A percentile compares a stretch with the other conserved stretches of the same genome.
These are phyloP conservation scores for Lactarius pseudohatsudake DNA, from an alignment of 768 basidiomycete genomes.

Conservation along the genomic window DNA sequence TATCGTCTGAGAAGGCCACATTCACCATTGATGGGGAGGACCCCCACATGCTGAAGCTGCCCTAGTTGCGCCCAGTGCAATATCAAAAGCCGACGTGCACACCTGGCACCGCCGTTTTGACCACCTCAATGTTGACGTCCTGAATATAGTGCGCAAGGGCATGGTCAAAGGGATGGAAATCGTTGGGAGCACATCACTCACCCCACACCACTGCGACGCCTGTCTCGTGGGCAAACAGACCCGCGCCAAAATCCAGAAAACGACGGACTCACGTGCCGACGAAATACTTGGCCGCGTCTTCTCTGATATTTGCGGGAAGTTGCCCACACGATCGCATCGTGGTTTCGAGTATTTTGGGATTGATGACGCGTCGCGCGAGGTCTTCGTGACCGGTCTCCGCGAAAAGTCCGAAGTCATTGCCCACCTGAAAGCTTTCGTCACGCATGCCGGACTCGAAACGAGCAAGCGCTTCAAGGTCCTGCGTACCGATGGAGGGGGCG, in stretches of 20 bases:
- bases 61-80: too few relatives aligned
- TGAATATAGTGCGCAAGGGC: too few relatives aligned
- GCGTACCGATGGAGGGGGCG: slow-evolving; percentile 31
- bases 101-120: slow-evolving; percentile 30
- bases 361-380: slow-evolving; percentile 22
- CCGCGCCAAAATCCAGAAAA: slow-evolving; percentile 19
- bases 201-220: too few relatives aligned
- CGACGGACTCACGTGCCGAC: background rate
- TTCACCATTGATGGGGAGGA: too few relatives aligned
- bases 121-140: slow-evolving; percentile 17
- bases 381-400: slow-evolving; percentile 24
- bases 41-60: too few relatives aligned
- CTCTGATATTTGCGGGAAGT: slow-evolving; percentile 31
- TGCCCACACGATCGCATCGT: slow-evolving; percentile 12
- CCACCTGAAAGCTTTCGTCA: slow-evolving; percentile 28
- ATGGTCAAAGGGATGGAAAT: too few relatives aligned
- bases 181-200: too few relatives aligned
- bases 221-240: too few relatives aligned
- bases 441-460: slow-evolving; percentile 19
- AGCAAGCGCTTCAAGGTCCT: slow-evolving; percentile 30
- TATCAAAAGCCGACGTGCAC: slow-evolving; percentile 1
- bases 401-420: slow-evolving; percentile 24
- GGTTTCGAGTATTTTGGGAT: slow-evolving; percentile 24
- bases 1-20: background rate
- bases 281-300: slow-evolving; percentile 17